Conservation (phyloP, 1,139 yeast species). For the Protomyces lactucae-debilis region DNA sequence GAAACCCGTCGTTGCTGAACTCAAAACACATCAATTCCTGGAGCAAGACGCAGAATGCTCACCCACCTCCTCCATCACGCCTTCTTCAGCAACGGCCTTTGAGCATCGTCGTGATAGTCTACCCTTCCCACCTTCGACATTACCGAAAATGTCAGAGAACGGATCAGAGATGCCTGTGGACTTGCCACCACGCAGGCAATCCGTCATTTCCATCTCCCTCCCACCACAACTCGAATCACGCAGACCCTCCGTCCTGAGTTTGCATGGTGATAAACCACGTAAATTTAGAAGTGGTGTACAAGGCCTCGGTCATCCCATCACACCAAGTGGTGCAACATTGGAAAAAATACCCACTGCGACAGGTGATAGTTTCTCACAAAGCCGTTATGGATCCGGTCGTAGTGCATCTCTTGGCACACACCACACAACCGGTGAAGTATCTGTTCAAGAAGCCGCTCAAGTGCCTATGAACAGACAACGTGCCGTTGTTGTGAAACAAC, state of each 20-base stretch:
- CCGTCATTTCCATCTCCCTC: not conserved
- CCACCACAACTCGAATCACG: slow-evolving; percentile 6
- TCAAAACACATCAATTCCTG: not conserved
- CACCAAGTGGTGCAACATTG: not conserved
- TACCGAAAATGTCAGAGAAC: not conserved
- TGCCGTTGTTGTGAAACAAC: slow-evolving; percentile 9
- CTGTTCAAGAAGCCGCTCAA: not conserved
- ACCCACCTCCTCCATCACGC: not conserved
- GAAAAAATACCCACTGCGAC: not conserved
- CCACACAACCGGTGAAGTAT: not conserved
- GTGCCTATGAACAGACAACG: slow-evolving; percentile 10
- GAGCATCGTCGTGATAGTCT: not conserved
- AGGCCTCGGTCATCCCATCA: not conserved
- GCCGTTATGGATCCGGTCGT: not conserved
- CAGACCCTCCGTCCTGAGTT: not conserved
- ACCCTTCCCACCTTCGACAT: not conserved
- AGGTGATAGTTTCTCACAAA: not conserved
- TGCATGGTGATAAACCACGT: not conserved
- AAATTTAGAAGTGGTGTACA: not conserved
- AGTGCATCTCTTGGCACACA: not conserved
- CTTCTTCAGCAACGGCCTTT: not conserved
- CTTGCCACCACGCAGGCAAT: not conserved
- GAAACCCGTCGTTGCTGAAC: not conserved
- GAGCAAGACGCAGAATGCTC: not conserved
- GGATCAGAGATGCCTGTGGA: not conserved